Evolutionary conservation across 805 yeast genomes (phyloP).

Genomic region (Schizosaccharomyces octosporus): DNA sequence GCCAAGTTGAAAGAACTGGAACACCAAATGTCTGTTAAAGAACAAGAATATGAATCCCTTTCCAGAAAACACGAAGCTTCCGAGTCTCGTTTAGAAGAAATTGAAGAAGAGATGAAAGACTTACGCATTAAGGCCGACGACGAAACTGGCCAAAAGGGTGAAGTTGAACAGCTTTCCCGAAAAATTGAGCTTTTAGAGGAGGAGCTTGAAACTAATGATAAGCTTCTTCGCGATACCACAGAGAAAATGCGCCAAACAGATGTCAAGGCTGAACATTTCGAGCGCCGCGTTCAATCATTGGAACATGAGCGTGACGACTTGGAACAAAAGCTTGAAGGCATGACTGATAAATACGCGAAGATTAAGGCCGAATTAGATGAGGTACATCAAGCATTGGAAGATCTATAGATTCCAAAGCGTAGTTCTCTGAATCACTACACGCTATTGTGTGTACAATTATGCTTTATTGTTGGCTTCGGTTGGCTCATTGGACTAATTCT

Average conservation of each 20-base stretch:
- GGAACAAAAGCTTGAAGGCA: slow-evolving; percentile 77
- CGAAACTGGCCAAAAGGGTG: not conserved
- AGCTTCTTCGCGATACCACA: slow-evolving; percentile 75
- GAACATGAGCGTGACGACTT: slow-evolving; percentile 78
- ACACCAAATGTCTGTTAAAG: slow-evolving; percentile 77
- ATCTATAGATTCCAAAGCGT: slow-evolving; percentile 11
- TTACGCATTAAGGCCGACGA: not conserved
- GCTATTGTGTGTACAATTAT: too few species aligned
- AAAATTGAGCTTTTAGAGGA: slow-evolving; percentile 74
- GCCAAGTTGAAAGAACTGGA: slow-evolving; percentile 68
- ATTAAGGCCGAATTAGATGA: slow-evolving; percentile 90
- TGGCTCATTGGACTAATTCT: too few species aligned
- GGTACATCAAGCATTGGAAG: slow-evolving; percentile 86
- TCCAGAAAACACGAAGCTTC: slow-evolving; percentile 28
- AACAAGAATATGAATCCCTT: slow-evolving; percentile 79
- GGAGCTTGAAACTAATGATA: slow-evolving; percentile 74
- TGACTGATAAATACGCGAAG: slow-evolving; percentile 52
- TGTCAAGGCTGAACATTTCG: slow-evolving; percentile 84
- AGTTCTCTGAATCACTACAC: not conserved
- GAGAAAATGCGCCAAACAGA: slow-evolving; percentile 85
- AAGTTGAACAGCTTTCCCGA: slow-evolving; percentile 48
- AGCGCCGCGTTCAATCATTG: slow-evolving; percentile 74
- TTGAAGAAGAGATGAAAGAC: slow-evolving; percentile 1
- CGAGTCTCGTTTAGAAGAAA: not conserved
- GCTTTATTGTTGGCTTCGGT: too few species aligned